Conservation (phyloP, 768 basidiomycete genomes). For the Suillus bovinus region DNA sequence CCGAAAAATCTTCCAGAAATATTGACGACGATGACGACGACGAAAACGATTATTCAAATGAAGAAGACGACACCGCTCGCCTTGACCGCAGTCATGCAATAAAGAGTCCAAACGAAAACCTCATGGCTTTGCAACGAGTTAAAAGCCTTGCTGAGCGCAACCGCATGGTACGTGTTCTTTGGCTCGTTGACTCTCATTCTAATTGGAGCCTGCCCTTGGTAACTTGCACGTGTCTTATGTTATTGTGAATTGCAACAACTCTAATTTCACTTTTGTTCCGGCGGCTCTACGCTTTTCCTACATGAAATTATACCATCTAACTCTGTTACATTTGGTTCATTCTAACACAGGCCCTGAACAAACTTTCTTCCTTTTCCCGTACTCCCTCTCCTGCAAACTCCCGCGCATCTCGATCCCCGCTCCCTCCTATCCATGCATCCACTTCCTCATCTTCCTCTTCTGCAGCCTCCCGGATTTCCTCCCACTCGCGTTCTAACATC, state of each 20-base stretch:
- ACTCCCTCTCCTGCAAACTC: conserved; percentile 52
- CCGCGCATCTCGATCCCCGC: conserved; percentile 40
- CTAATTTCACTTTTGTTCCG: conserved; percentile 10
- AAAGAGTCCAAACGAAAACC: conserved; percentile 51
- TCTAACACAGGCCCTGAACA: conserved; percentile 58
- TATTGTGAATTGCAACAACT: conserved; percentile 16
- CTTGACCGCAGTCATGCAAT: conserved; percentile 38
- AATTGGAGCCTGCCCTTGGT: conserved; percentile 24
- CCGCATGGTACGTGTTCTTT: conserved; percentile 56
- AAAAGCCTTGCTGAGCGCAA: conserved; percentile 72
- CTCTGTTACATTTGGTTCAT: conserved; percentile 1
- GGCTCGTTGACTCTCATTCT: conserved; percentile 21
- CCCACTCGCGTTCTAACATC: conserved; percentile 28
- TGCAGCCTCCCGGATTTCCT: conserved; percentile 38
- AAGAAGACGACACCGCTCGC: conserved; percentile 66
- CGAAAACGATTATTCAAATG: conserved; percentile 49
- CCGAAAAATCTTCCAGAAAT: conserved; percentile 29
- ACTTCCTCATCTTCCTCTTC: conserved; percentile 39
- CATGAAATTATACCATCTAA: conserved; percentile 22
- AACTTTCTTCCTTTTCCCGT: conserved; percentile 58
- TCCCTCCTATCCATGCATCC: conserved; percentile 31
- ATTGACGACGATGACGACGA: conserved; percentile 48
- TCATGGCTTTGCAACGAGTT: conserved; percentile 63
- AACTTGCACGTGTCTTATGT: conserved; percentile 32
- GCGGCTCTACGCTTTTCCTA: conserved; percentile 3